These are phyloP conservation scores for Eucalyptus lansdowneana DNA, from an alignment of 345 rosid genomes.

Conservation along the genomic window DNA sequence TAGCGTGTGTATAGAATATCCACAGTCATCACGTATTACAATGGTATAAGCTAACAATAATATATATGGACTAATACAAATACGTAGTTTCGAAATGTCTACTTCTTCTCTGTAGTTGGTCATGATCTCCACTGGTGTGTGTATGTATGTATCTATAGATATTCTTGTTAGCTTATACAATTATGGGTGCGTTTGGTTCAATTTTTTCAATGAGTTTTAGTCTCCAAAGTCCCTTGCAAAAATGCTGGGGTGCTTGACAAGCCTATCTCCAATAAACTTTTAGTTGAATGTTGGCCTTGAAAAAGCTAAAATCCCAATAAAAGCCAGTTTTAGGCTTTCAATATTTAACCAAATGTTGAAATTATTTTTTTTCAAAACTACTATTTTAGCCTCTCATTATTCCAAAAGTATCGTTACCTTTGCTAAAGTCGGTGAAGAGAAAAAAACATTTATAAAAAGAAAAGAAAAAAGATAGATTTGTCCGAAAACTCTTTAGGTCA, in stretches of 20 bases:
- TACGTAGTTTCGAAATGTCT: neutral
- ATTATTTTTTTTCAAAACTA: too few species aligned
- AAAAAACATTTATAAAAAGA: too few species aligned
- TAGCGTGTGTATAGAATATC: too few species aligned
- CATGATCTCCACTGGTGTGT: neutral
- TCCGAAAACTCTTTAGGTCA: too few species aligned
- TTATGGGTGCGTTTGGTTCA: neutral
- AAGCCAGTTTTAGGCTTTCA: fast-evolving
- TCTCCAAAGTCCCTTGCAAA: fast-evolving
- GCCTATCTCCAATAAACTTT: fast-evolving
- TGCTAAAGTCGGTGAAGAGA: too few species aligned
- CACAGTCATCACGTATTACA: too few species aligned
- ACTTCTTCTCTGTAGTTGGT: neutral
- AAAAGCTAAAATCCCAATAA: too few species aligned
- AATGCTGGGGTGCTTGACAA: fast-evolving
- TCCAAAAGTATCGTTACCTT: too few species aligned
- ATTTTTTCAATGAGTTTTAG: too few species aligned
- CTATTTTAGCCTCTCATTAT: too few species aligned
- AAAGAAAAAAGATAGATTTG: too few species aligned
- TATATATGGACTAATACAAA: neutral
- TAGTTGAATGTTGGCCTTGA: fast-evolving
- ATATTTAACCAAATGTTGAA: fast-evolving
- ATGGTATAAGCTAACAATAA: too few species aligned
- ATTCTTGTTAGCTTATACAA: neutral
- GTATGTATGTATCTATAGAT: neutral